Evolutionary conservation across 2,329 filamentous ascomycete genomes (phyloP).

Genomic region (Scopulariopsis brevicaulis): DNA sequence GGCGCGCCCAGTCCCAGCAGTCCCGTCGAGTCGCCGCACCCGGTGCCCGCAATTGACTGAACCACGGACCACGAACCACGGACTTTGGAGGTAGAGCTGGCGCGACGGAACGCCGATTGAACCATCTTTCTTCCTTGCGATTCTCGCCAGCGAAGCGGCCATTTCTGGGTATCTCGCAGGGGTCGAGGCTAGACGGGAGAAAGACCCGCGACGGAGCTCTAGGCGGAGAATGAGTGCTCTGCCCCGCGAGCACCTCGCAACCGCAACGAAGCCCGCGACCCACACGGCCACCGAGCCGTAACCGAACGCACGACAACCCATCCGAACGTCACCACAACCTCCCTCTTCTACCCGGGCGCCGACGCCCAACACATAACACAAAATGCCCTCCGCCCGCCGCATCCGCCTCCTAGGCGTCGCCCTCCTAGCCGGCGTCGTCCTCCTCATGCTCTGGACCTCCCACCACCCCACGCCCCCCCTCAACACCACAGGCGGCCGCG

Average conservation of each 20-base stretch:
- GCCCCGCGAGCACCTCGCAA: background rate
- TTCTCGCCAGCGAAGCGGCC: too few species aligned
- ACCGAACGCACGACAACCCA: background rate
- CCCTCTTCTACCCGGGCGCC: background rate
- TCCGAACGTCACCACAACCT: background rate
- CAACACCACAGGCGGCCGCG: background rate
- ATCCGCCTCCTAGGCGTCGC: constrained; percentile 1
- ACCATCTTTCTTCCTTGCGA: too few species aligned
- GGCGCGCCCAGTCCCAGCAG: too few species aligned
- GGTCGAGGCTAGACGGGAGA: too few species aligned
- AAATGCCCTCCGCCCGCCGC: constrained; percentile 3
- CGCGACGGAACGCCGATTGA: too few species aligned
- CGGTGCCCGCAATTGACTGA: too few species aligned
- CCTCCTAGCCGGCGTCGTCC: constrained; percentile 1
- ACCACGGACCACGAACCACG: too few species aligned
- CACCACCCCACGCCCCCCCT: background rate
- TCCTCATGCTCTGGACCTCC: constrained; percentile 2
- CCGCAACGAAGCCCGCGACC: background rate
- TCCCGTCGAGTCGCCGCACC: too few species aligned
- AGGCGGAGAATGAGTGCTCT: background rate
- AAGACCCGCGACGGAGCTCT: background rate
- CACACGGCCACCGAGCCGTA: background rate
- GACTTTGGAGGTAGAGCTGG: too few species aligned
- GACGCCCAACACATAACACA: background rate
- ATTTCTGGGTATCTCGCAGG: too few species aligned